A percentile compares a stretch with the other conserved stretches of the same genome.
These are phyloP conservation scores for Capsicum rhomboideum DNA, from an alignment of 257 asterid genomes.

Conservation along the genomic window DNA sequence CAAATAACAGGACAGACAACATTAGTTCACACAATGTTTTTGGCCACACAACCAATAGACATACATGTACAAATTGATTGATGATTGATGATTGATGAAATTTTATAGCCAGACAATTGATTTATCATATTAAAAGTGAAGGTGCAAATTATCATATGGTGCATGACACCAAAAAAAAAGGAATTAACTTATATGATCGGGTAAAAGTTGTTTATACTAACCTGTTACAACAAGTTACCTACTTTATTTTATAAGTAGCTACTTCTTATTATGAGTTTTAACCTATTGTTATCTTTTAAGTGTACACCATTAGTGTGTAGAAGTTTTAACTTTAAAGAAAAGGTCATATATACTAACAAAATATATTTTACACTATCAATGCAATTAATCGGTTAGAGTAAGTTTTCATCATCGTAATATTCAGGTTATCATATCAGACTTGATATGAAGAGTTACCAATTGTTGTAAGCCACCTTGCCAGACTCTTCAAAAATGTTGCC, in stretches of 20 bases:
- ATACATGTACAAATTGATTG: background rate
- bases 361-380: background rate
- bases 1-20: background rate
- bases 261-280: background rate
- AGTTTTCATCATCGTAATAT: background rate
- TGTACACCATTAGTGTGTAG: background rate
- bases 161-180: background rate
- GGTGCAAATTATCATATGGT: background rate
- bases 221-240: background rate
- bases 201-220: background rate
- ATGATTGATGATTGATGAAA: background rate
- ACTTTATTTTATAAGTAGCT: background rate
- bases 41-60: background rate
- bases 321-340: background rate
- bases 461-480: background rate
- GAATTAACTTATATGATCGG: background rate
- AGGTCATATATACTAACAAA: background rate
- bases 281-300: background rate
- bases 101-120: background rate
- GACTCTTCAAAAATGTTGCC: accelerated
- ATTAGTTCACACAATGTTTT: background rate
- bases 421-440: background rate
- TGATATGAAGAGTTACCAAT: background rate
- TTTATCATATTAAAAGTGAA: background rate
- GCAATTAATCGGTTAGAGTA: background rate